A percentile compares a stretch with the other conserved stretches of the same genome.
Conservation (phyloP, 2,329 filamentous ascomycete genomes). For the Colletotrichum orchidophilum region DNA sequence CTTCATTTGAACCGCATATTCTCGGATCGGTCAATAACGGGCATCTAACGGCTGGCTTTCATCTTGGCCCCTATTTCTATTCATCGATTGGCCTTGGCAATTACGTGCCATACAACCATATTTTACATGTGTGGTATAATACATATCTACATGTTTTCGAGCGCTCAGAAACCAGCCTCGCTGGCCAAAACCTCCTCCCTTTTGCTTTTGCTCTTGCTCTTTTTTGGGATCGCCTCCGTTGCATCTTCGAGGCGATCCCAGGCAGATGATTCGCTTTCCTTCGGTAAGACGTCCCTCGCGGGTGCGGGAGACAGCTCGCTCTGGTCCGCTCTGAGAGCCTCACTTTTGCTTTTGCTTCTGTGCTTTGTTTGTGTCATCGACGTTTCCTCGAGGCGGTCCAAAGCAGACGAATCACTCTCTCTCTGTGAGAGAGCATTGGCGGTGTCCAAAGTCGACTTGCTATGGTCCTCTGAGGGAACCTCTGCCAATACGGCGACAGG, state of each 20-base stretch:
- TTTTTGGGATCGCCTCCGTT: neutral
- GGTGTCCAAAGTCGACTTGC: too few species aligned
- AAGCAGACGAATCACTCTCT: neutral
- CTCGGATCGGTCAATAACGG: neutral
- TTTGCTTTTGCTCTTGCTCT: neutral
- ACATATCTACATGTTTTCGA: neutral
- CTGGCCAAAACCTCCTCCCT: neutral
- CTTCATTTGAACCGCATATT: neutral
- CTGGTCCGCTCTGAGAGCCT: neutral
- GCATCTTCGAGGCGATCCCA: neutral
- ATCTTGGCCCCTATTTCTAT: neutral
- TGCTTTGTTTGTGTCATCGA: neutral
- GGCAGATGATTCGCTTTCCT: neutral
- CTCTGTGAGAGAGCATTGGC: too few species aligned
- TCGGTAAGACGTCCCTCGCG: too few species aligned
- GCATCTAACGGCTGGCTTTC: neutral
- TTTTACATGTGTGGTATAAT: neutral
- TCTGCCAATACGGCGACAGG: too few species aligned
- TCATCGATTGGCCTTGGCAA: neutral
- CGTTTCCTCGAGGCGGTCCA: neutral
- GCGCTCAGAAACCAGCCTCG: neutral
- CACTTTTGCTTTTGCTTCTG: neutral
- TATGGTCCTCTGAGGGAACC: neutral
- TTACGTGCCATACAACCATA: neutral
- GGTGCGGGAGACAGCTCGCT: too few species aligned